Conservation (phyloP, 2,329 filamentous ascomycete species). For the Aspergillus latus region DNA sequence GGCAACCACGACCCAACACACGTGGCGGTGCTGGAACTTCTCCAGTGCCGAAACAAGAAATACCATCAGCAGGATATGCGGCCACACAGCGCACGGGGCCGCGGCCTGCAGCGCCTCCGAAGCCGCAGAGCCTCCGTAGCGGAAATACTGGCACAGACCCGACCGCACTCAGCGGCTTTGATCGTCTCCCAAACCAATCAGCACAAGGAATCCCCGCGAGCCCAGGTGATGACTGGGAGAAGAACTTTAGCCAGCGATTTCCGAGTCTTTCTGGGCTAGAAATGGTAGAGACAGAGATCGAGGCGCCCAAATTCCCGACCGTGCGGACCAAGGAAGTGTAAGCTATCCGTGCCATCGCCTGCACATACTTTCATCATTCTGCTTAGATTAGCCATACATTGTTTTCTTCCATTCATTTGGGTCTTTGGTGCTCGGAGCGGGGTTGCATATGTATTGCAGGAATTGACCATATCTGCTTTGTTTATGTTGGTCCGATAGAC, state of each 20-base stretch:
- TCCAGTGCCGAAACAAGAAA: conserved; percentile 18
- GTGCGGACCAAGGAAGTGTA: conserved; percentile 47
- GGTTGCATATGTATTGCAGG: conserved; percentile 10
- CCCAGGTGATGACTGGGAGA: conserved; percentile 61
- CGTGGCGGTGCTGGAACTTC: conserved; percentile 21
- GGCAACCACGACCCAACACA: conserved; percentile 24
- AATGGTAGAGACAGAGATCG: conserved; percentile 74
- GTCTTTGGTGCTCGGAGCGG: conserved; percentile 5
- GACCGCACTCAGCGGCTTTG: conserved; percentile 24
- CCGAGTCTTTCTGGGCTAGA: conserved; percentile 83
- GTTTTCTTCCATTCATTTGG: neutral
- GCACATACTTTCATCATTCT: neutral
- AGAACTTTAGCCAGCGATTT: conserved; percentile 79
- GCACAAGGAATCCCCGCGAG: conserved; percentile 28
- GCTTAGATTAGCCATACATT: conserved; percentile 9
- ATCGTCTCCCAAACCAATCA: conserved; percentile 21
- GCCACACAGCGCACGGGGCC: conserved; percentile 29
- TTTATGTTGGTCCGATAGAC: conserved; percentile 6
- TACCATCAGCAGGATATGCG: conserved; percentile 24
- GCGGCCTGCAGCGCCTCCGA: conserved; percentile 59
- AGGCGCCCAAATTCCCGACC: conserved; percentile 37
- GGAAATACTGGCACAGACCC: conserved; percentile 27
- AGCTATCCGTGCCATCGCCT: neutral
- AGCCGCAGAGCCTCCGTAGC: conserved; percentile 58
- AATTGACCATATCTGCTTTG: conserved; percentile 11